These are phyloP conservation scores for Euryodendron excelsum DNA, from an alignment of 148 eudicot genomes.

Conservation along the genomic window DNA sequence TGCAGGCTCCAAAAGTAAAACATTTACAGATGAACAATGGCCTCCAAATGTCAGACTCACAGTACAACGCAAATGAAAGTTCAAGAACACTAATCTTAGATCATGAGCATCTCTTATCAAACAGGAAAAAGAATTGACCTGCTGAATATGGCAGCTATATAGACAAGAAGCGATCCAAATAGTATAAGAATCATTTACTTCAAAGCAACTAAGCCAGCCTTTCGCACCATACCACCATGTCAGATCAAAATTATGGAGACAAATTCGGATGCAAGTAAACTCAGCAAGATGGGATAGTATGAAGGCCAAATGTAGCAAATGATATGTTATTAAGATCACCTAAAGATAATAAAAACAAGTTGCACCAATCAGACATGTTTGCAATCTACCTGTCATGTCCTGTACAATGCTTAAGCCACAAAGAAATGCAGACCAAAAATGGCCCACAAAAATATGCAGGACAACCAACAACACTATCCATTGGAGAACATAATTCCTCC, in stretches of 20 bases:
- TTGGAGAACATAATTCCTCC: slow-evolving; percentile 6
- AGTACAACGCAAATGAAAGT: not conserved
- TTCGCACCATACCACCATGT: not conserved
- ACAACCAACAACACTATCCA: slow-evolving; percentile 10
- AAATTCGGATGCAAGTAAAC: not conserved
- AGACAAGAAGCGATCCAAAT: not conserved
- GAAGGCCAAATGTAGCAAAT: not conserved
- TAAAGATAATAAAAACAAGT: not conserved
- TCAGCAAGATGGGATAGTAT: not conserved
- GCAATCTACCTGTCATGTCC: slow-evolving; percentile 20
- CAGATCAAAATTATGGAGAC: not conserved
- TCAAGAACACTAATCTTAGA: not conserved
- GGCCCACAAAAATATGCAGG: slow-evolving; percentile 20
- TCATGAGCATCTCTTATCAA: not conserved
- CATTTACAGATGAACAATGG: not conserved
- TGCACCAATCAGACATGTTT: not conserved
- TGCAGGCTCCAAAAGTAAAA: not conserved
- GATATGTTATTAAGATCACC: not conserved
- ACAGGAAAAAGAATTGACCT: not conserved
- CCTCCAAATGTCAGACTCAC: not conserved
- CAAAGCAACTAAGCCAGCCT: not conserved
- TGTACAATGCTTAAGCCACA: slow-evolving; percentile 37
- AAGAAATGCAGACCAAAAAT: slow-evolving; percentile 13
- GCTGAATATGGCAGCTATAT: not conserved
- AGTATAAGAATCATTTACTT: not conserved